Evolutionary conservation across 1,284 basidiomycete species (phyloP).

Genomic region (Ustilago xerochloae): DNA sequence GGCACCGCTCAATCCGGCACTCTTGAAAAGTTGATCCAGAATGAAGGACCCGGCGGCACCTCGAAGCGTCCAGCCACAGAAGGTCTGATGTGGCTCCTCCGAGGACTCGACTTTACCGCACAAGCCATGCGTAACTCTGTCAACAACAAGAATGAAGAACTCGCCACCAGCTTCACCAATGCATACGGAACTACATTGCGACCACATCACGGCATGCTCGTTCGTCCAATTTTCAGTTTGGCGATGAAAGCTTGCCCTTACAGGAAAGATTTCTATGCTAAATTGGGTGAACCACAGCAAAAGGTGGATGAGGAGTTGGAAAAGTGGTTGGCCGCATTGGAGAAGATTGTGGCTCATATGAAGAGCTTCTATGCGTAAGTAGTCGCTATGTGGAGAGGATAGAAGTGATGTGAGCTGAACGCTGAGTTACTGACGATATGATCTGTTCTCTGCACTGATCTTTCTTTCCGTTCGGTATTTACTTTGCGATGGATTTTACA

Average conservation of each 20-base stretch:
- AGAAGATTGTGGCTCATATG: conserved; percentile 78
- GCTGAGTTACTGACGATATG: too few species aligned
- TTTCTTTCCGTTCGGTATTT: too few species aligned
- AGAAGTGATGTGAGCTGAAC: too few species aligned
- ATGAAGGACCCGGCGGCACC: conserved; percentile 79
- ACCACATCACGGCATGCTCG: conserved; percentile 87
- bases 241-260: conserved; percentile 98
- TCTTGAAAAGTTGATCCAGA: conserved; percentile 84
- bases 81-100: conserved; percentile 89
- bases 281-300: conserved; percentile 80
- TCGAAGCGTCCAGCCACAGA: conserved; percentile 90
- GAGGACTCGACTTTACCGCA: conserved; percentile 91
- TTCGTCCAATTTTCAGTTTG: conserved; percentile 85
- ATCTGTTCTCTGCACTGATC: too few species aligned
- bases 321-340: conserved; percentile 82
- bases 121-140: conserved; percentile 81
- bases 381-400: background rate
- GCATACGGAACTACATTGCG: conserved; percentile 86
- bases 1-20: conserved; percentile 75
- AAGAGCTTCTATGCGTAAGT: conserved; percentile 74
- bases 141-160: conserved; percentile 77
- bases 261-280: conserved; percentile 87
- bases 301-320: conserved; percentile 78
- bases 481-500: too few species aligned
- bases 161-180: conserved; percentile 80